A percentile compares a stretch with the other conserved stretches of the same genome.
Conservation (phyloP, 352 stramenopile genomes). For the Pythium monospermum region DNA sequence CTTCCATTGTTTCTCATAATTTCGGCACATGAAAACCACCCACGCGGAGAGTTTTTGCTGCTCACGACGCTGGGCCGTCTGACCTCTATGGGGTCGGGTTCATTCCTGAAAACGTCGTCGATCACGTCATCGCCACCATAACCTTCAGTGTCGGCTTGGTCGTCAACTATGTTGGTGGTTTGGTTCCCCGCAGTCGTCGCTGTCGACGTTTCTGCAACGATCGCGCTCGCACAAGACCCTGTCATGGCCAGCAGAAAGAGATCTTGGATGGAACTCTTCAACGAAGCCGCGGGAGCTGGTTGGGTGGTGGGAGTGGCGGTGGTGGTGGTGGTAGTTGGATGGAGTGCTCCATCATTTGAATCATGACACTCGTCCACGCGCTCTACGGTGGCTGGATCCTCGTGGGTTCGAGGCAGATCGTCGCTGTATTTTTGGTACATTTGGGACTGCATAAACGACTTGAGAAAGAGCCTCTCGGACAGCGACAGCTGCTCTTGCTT, state of each 20-base stretch:
- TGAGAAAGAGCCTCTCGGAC: slow-evolving; percentile 21
- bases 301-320: neutral
- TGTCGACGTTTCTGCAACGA: too few species aligned
- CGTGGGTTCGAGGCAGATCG: slow-evolving; percentile 1
- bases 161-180: too few species aligned
- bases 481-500: slow-evolving; percentile 25
- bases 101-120: too few species aligned
- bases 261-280: slow-evolving; percentile 1
- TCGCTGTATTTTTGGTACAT: slow-evolving; percentile 27
- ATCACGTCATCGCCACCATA: too few species aligned
- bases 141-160: too few species aligned
- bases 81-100: too few species aligned
- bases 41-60: too few species aligned
- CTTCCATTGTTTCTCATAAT: too few species aligned
- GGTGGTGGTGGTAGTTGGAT: neutral
- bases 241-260: slow-evolving; percentile 9
- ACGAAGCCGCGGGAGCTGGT: neutral
- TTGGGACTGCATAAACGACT: slow-evolving; percentile 25
- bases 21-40: too few species aligned
- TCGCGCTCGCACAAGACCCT: neutral
- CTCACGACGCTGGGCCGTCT: too few species aligned
- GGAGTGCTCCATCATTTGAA: neutral
- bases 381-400: neutral
- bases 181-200: too few species aligned
- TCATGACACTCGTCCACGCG: too few species aligned